Conservation (phyloP, 208 protist genomes). For the Crithidia brevicula region DNA sequence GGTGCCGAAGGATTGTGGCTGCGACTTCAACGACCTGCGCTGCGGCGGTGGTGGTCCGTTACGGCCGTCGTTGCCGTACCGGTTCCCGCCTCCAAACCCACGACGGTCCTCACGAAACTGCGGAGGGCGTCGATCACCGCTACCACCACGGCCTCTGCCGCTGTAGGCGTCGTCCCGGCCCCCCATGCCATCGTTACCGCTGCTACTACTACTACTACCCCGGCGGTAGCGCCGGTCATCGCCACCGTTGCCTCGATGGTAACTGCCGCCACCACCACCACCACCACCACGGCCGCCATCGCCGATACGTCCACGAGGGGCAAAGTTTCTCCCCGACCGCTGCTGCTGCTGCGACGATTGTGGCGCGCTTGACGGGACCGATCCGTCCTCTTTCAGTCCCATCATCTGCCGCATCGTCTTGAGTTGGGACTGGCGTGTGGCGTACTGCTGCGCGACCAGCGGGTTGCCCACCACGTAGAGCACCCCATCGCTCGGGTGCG, state of each 20-base stretch:
- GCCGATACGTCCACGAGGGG: constrained; percentile 21
- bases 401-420: constrained; percentile 80
- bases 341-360: constrained; percentile 1
- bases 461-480: constrained; percentile 74
- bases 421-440: constrained; percentile 53
- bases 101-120: constrained; percentile 7
- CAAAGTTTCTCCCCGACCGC: constrained; percentile 10
- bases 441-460: constrained; percentile 60
- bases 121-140: constrained; percentile 27
- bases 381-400: constrained; percentile 41
- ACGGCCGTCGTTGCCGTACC: neutral
- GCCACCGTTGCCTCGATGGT: constrained; percentile 13
- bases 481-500: constrained; percentile 46
- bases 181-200: neutral
- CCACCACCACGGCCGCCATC: constrained; percentile 24
- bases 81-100: constrained; percentile 1
- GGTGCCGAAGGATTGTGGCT: constrained; percentile 23
- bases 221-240: constrained; percentile 1
- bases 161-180: constrained; percentile 1
- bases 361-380: no score
- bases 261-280: constrained; percentile 25
- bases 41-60: constrained; percentile 2
- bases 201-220: neutral
- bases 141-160: constrained; percentile 24
- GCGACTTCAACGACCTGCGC: constrained; percentile 13